These are phyloP conservation scores for Megacollybia marginata DNA, from an alignment of 768 basidiomycete genomes.

Conservation along the genomic window DNA sequence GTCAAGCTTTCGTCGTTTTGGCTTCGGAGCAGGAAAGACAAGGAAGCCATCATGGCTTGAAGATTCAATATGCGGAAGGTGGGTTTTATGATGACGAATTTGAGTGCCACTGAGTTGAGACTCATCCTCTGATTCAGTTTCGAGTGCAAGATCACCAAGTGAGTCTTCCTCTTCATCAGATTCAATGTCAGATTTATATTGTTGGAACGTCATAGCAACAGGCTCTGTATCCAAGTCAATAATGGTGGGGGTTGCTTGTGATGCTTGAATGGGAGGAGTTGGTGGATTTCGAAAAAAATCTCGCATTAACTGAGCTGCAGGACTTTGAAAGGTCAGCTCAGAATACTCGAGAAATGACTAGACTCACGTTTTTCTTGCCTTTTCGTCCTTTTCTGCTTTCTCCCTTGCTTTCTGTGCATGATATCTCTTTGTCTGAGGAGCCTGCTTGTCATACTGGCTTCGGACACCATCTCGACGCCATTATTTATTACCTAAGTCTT, in stretches of 20 bases:
- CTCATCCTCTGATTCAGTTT: background rate
- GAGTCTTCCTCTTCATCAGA: background rate
- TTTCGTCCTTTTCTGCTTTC: background rate
- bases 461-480: no score
- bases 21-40: background rate
- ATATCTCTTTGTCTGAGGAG: no score
- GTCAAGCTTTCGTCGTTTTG: background rate
- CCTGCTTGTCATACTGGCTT: no score
- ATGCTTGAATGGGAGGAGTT: background rate
- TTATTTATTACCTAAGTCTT: no score
- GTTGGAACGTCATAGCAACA: background rate
- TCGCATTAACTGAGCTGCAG: background rate
- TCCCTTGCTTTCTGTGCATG: background rate
- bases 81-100: no score
- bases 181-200: background rate
- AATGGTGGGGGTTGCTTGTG: background rate
- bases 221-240: background rate
- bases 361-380: background rate
- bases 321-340: background rate
- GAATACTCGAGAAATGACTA: background rate
- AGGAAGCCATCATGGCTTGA: background rate
- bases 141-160: background rate
- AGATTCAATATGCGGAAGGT: background rate
- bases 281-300: background rate
- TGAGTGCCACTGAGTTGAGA: background rate